Conservation (phyloP, 441 rosid genomes). For the Jatropha podagrica region DNA sequence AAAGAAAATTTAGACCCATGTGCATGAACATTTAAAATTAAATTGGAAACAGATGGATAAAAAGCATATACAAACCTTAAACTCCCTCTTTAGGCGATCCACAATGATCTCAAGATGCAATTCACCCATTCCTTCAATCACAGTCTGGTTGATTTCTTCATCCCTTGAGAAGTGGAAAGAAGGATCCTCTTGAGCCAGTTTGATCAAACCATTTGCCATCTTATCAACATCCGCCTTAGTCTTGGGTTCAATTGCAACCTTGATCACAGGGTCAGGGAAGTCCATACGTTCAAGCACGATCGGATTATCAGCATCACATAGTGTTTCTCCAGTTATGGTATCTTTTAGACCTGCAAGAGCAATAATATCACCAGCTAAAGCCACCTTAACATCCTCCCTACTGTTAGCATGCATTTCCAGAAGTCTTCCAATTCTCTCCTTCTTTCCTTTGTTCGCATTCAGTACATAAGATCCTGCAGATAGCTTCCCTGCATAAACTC, state of each 20-base stretch:
- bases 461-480: constrained; percentile 79
- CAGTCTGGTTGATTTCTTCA: constrained; percentile 94
- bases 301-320: constrained; percentile 70
- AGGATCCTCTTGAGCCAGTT: constrained; percentile 97
- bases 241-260: constrained; percentile 96
- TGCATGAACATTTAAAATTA: not conserved
- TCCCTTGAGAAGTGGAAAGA: constrained; percentile 95
- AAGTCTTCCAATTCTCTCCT: constrained; percentile 95
- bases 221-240: constrained; percentile 92
- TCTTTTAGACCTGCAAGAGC: constrained; percentile 95
- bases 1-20: not conserved
- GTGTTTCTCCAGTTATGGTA: constrained; percentile 90
- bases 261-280: constrained; percentile 97
- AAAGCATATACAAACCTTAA: constrained; percentile 51
- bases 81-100: constrained; percentile 94
- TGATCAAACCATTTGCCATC: constrained; percentile 83
- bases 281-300: constrained; percentile 93
- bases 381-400: constrained; percentile 85
- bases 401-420: constrained; percentile 98
- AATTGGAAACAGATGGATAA: constrained; percentile 8
- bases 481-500: constrained; percentile 84
- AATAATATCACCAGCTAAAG: constrained; percentile 82
- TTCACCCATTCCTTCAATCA: constrained; percentile 98
- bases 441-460: constrained; percentile 94
- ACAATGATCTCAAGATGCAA: constrained; percentile 98